These are phyloP conservation scores for Rheum nobile DNA, from an alignment of 148 eudicot species.

Conservation along the genomic window DNA sequence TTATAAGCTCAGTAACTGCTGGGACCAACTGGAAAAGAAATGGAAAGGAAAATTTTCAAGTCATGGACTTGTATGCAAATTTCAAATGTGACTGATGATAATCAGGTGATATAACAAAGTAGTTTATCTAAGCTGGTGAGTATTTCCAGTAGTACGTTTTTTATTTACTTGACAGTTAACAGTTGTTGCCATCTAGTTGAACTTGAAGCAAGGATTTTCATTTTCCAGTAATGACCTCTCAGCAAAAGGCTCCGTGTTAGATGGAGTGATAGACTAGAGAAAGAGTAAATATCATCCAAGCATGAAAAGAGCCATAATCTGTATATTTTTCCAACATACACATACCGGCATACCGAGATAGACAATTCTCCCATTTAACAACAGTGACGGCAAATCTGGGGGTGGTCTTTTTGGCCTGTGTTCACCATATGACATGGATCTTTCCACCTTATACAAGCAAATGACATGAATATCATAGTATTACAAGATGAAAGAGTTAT, in stretches of 20 bases:
- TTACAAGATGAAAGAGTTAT: background rate
- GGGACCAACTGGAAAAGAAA: constrained; percentile 55
- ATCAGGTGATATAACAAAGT: background rate
- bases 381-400: constrained; percentile 73
- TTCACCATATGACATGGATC: constrained; percentile 57
- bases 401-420: constrained; percentile 72
- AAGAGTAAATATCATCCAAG: background rate
- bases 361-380: constrained; percentile 65
- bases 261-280: background rate
- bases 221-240: background rate
- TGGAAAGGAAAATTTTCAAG: background rate
- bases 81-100: background rate
- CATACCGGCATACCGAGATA: constrained; percentile 86
- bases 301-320: background rate
- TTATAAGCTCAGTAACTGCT: constrained; percentile 77
- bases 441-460: constrained; percentile 42
- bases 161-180: background rate
- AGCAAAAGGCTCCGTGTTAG: background rate
- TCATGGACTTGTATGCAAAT: background rate
- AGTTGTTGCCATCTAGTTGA: background rate
- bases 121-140: background rate
- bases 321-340: constrained; percentile 5
- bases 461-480: constrained; percentile 1
- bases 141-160: background rate
- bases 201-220: background rate